Base-by-base conservation (phyloP, 495 filamentous ascomycete species). In the Aspergillus diversus region DNA sequence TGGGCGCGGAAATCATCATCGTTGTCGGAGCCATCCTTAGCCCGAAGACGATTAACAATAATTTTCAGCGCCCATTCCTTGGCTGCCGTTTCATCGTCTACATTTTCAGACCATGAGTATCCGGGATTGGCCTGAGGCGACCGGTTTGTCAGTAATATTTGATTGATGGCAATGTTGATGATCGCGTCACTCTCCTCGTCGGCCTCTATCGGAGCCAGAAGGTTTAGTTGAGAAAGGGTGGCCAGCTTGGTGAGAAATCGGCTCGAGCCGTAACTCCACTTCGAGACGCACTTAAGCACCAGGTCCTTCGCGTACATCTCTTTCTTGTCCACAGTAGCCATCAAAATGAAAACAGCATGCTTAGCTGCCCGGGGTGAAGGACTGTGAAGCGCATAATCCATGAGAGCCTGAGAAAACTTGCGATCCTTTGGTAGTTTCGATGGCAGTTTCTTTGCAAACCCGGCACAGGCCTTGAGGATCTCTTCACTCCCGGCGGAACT, bases 61-160 rank as follows among this genome's bases (percentile, higher is more conserved):
- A 92, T 88, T 68, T 89, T 92, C 37, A 98, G 80, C n/a, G 94
- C 91, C 82, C 93, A 92, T 55, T 87, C 83, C 72, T 98, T 97
- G 17, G 92, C 90, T 42, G 87, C 83, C 15, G 88, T 87, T 65
- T 98, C 92, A 16, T 93, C 88, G 49, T 97, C 92, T 13, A 84
- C 80, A 3, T 83, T 80, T 57, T 93, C 88, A 51, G 71, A 89
- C 87, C 96, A 96, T 87, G 27, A 84, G 47, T 84, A 72, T 55
- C 75, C 71, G 11, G 75, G 49, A 15, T 79, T 65, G 15, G 82
- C 77, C 9, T 82, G 76, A 1, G 82, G 71, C 2, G 82, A 84
- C 34, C 89, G 87, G 35, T 89, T 85, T 56, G 89, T 80, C 21
- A 91, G 81, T 1, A 99, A 81, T 31, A 96, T 82, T 54, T 93